Evolutionary conservation across 2,329 filamentous ascomycete genomes (phyloP).

Genomic region (Triangularia setosa): DNA sequence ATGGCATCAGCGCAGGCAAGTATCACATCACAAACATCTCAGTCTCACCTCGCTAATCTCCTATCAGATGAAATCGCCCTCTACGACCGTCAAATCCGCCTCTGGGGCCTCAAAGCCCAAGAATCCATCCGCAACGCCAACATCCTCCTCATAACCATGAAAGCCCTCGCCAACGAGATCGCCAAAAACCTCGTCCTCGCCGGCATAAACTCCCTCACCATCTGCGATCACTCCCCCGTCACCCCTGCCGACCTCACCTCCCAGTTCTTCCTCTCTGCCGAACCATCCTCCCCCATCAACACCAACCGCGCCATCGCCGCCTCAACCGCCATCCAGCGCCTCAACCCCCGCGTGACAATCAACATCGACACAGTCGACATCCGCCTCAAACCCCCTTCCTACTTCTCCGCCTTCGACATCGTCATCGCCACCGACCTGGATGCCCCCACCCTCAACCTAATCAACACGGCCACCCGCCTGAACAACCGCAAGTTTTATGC

Average conservation of each 20-base stretch:
- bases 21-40: background rate
- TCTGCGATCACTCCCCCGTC: conserved; percentile 74
- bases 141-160: conserved; percentile 83
- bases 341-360: conserved; percentile 85
- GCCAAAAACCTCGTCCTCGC: conserved; percentile 96
- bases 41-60: conserved; percentile 2
- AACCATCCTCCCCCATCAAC: conserved; percentile 62
- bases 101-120: conserved; percentile 96
- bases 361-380: conserved; percentile 66
- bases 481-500: conserved; percentile 83
- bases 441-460: conserved; percentile 66
- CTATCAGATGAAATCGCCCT: conserved; percentile 84
- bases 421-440: conserved; percentile 87
- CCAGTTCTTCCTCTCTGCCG: conserved; percentile 71
- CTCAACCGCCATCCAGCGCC: conserved; percentile 69
- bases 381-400: conserved; percentile 64
- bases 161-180: conserved; percentile 86
- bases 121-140: conserved; percentile 86
- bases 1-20: conserved; percentile 32
- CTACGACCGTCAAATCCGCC: conserved; percentile 93
- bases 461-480: conserved; percentile 83
- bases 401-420: conserved; percentile 76
- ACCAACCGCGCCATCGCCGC: conserved; percentile 82
- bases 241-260: conserved; percentile 76
- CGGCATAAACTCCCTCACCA: conserved; percentile 83